Conservation (phyloP, 306 rosid genomes). For the Trifolium pratense region DNA sequence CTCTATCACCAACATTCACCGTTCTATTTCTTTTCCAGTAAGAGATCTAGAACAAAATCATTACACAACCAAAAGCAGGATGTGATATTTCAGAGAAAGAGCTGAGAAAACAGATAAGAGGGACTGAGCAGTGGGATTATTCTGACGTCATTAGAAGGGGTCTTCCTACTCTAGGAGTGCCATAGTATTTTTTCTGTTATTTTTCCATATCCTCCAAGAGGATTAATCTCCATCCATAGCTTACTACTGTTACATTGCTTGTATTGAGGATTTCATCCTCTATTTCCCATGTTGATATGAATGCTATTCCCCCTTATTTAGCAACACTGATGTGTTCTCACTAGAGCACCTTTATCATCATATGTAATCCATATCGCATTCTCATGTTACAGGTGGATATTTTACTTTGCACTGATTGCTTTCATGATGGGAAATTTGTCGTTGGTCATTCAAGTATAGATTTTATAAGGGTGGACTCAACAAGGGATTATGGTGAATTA, state of each 20-base stretch:
- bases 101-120: not conserved
- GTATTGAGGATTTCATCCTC: not conserved
- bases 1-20: not conserved
- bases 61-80: not conserved
- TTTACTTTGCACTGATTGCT: constrained; percentile 83
- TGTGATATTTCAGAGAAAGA: not conserved
- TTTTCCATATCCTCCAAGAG: not conserved
- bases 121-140: too few species aligned
- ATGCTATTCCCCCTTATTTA: not conserved
- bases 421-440: constrained; percentile 87
- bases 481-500: constrained; percentile 75
- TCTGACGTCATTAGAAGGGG: not conserved
- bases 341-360: not conserved
- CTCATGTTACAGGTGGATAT: constrained; percentile 73
- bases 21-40: constrained; percentile 1
- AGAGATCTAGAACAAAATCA: not conserved
- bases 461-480: constrained; percentile 66
- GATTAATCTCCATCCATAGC: not conserved
- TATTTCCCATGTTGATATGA: not conserved
- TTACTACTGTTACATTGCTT: not conserved
- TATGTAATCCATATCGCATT: constrained; percentile 45
- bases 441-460: constrained; percentile 90
- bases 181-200: not conserved
- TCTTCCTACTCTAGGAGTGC: not conserved
- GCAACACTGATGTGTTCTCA: not conserved